Base-by-base conservation (phyloP, 495 filamentous ascomycete genomes). In the Xylaria venustula region DNA sequence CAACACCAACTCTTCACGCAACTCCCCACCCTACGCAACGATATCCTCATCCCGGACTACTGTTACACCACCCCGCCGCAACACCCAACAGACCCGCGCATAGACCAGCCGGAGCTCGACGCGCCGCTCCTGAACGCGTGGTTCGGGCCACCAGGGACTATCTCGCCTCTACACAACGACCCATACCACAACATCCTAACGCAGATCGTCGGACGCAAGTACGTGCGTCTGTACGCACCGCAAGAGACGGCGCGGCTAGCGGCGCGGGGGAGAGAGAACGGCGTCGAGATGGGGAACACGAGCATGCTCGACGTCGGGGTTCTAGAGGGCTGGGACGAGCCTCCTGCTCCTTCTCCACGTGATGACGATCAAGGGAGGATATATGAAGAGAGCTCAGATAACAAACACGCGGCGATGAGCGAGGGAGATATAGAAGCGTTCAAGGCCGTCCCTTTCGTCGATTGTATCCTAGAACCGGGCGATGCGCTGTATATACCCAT, bases 271-370 rank as follows among this genome's bases (percentile, higher is more conserved):
- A 73, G 80, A 52, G 90, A 91, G 61, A 82, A 84, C 26, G 86
- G 87, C 8, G 87, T 98, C 41, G 90, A 95, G 74, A 97, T 97
- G 93, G 86, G 86, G 17, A 98, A 98, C 68, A 98, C 94, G 12
- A 91, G 88, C 56, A 59, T 78, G 58, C 77, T 93, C 2, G 92
- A 97, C 67, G 66, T 96, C 7, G 87, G 85, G 0, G 74, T 81
- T 9, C 42, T 81, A n/a, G 82, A 81, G 60, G 83, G 81, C 2
- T 83, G 82, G 81, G 79, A 83, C 65, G 26, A 47, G 1, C 1
- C 4, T 36, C 37, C 57, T 22, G 34, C 8, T 22, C 7, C 47
- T 2, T 5, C 5, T 11, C 25, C 6, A 15, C 2, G 12, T 36
- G 3, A 3, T 1, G 49, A 25, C 37, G 49, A 52, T 32, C 12